Percentiles rank a stretch among this genome's conserved stretches.
Conservation (phyloP, 768 basidiomycete genomes). For the Amanita subjunquillea region DNA sequence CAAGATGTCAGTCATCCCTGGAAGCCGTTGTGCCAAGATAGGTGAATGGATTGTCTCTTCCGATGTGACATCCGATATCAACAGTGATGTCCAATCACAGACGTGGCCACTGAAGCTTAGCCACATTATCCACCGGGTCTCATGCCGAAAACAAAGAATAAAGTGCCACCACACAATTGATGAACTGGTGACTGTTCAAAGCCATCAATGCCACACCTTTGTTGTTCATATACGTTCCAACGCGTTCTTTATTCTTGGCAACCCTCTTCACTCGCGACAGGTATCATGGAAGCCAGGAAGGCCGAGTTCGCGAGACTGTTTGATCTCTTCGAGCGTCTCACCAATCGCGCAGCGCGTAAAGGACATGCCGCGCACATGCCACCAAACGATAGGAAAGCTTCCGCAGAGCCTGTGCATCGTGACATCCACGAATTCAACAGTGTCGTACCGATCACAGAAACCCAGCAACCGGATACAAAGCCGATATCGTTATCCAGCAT, state of each 20-base stretch:
- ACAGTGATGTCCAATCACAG: not conserved
- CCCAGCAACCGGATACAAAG: not conserved
- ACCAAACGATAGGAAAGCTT: slow-evolving; percentile 1
- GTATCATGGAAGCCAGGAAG: slow-evolving; percentile 18
- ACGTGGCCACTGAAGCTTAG: not conserved
- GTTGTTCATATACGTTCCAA: not conserved
- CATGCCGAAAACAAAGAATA: not conserved
- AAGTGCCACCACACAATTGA: not conserved
- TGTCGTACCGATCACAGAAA: slow-evolving; percentile 11
- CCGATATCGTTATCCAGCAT: not conserved
- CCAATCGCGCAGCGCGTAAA: slow-evolving; percentile 28
- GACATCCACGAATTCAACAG: slow-evolving; percentile 23
- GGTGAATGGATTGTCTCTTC: too few species aligned
- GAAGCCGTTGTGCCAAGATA: not conserved
- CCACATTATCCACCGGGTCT: not conserved
- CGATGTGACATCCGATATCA: not conserved
- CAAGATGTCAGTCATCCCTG: too few species aligned
- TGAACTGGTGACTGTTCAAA: not conserved
- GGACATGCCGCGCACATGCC: slow-evolving; percentile 15
- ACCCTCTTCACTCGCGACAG: not conserved
- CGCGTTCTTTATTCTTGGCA: not conserved
- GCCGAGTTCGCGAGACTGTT: slow-evolving; percentile 47
- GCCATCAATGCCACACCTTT: not conserved
- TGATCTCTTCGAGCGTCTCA: slow-evolving; percentile 43
- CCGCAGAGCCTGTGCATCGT: slow-evolving; percentile 25